phyloP scores from a whole-genome alignment of 2,329 filamentous ascomycete genomes.

The Pseudocercospora crystallina region DNA sequence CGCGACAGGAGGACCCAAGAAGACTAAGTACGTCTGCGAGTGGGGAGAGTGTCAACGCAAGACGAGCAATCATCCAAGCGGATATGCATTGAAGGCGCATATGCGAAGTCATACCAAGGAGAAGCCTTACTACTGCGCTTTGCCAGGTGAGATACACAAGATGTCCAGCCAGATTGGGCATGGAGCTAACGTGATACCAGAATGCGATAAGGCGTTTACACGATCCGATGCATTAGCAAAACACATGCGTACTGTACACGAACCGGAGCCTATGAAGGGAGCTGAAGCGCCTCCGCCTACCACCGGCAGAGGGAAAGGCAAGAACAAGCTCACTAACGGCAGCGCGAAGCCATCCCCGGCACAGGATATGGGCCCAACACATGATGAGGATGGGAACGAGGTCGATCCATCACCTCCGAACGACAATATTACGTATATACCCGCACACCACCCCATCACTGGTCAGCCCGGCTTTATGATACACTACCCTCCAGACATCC shows the following conservation, averaged over 20 bases:
- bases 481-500: constrained; percentile 56
- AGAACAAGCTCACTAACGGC: constrained; percentile 43
- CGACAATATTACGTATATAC: constrained; percentile 60
- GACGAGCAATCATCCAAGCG: constrained; percentile 87
- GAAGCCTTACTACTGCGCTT: constrained; percentile 95
- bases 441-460: constrained; percentile 61
- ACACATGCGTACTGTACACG: constrained; percentile 98
- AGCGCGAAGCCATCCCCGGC: constrained; percentile 23
- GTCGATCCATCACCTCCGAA: constrained; percentile 42
- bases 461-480: constrained; percentile 47
- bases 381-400: constrained; percentile 34
- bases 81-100: constrained; percentile 92
- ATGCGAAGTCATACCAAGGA: constrained; percentile 97
- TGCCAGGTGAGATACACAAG: constrained; percentile 68
- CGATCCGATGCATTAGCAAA: constrained; percentile 93
- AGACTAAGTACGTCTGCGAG: constrained; percentile 98
- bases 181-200: constrained; percentile 47
- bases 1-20: constrained; percentile 64
- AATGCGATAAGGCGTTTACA: constrained; percentile 96
- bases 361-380: constrained; percentile 26
- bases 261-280: constrained; percentile 78
- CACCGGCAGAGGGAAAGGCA: constrained; percentile 47
- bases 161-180: not conserved
- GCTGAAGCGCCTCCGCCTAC: constrained; percentile 65
- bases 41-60: constrained; percentile 89